Base-by-base conservation (phyloP, 2,329 filamentous ascomycete species). In the Colletotrichum neosansevieriae region DNA sequence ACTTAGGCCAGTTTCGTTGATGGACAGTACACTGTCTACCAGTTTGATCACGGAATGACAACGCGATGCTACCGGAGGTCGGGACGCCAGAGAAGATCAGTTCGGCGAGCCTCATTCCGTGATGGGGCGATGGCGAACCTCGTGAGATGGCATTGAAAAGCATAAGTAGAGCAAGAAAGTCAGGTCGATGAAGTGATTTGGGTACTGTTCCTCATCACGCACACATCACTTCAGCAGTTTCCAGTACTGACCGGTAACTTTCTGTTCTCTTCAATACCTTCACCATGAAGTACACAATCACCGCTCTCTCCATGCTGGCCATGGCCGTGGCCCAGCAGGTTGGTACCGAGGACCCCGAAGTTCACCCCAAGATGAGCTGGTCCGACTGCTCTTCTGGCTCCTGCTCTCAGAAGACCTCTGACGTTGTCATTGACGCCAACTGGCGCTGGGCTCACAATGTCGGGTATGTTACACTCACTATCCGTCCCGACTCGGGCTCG, bases 381-480 rank as follows among this genome's bases (percentile, higher is more conserved):
- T 72, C 73, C 66, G 71, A 71, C 44, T 77, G 75, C 66, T 70
- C 71, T 21, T 67, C 65, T 38, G 71, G 64, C 36, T 67, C 49
- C 50, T 85, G 83, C 74, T 78, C 77, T 3, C 76, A 76, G n/a
- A 76, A 81, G 67, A 75, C 74, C 57, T 81, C 79, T 17, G 79
- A 79, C 29, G 77, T 85, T 40, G 81, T 84, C 45, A 74, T 85
- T 70, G 83, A 85, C 67, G 71, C 82, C 64, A 85, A 84, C 74
- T 85, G 82, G 82, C 81, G 83, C 59, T 85, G 83, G 83, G 74
- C 83, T 57, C 82, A 84, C 74, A 72, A 73, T 9, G 76, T 76
- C 42, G 71, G 71, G 65, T 65, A 65, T 24, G 61, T 21, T 19
- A 10, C 15, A n/a, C 21, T 11, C 9, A 21, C 76, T 77, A 29